These are phyloP conservation scores for Sicyos edulis DNA, from an alignment of 306 rosid genomes.

Conservation along the genomic window DNA sequence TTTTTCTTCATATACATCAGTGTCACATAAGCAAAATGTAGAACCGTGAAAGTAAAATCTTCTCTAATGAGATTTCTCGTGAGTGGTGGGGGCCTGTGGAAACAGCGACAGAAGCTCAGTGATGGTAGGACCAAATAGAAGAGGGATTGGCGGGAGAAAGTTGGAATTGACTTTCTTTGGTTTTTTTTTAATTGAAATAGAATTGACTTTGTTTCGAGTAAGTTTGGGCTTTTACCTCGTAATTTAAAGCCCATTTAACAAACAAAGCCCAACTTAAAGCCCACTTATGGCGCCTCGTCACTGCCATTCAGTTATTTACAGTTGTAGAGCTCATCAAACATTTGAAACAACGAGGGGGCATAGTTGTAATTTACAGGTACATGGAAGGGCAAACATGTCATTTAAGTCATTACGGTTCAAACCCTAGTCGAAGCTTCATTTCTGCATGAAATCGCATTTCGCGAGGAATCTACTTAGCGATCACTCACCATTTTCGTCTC, in stretches of 20 bases:
- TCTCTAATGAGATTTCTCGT: conserved; percentile 21
- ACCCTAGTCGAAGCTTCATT: conserved; percentile 15
- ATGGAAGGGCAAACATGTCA: neutral
- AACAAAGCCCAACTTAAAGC: neutral
- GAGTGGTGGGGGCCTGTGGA: conserved; percentile 27
- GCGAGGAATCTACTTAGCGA: conserved; percentile 5
- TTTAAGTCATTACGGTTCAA: neutral
- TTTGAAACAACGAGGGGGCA: conserved; percentile 6
- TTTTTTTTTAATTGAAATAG: too few species aligned
- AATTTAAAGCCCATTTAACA: neutral
- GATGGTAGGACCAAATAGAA: neutral
- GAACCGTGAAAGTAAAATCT: too few species aligned
- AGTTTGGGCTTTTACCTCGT: neutral
- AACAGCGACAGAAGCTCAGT: conserved; percentile 9
- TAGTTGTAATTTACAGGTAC: neutral
- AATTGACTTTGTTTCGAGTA: conserved; percentile 14
- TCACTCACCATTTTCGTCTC: conserved; percentile 18
- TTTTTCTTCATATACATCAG: too few species aligned
- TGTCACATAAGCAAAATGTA: too few species aligned
- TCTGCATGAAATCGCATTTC: conserved; percentile 10
- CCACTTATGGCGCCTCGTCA: too few species aligned
- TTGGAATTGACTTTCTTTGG: conserved; percentile 13
- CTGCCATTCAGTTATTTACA: neutral
- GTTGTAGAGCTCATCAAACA: neutral
- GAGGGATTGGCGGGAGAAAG: too few species aligned